Conservation (phyloP, 2,329 filamentous ascomycete species). For the Thermothelomyces thermophilus region DNA sequence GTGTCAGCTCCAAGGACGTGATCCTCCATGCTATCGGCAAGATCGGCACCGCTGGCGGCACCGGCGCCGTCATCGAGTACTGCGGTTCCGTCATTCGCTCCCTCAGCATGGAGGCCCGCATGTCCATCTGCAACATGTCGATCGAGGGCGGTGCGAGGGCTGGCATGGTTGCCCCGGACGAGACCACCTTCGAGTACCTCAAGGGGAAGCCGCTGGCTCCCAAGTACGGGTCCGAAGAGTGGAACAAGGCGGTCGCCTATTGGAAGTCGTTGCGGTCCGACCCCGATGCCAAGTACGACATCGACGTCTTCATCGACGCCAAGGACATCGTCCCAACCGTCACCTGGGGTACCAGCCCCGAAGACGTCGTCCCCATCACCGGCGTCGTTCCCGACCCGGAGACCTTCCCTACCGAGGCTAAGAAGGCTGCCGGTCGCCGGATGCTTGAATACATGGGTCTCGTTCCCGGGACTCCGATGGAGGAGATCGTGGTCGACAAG, state of each 20-base stretch:
- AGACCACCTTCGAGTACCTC: slow-evolving; percentile 91
- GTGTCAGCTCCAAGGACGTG: slow-evolving; percentile 94
- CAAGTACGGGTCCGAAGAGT: slow-evolving; percentile 74
- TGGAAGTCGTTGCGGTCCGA: slow-evolving; percentile 86
- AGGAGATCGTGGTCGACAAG: slow-evolving; percentile 90
- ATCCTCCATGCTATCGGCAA: slow-evolving; percentile 87
- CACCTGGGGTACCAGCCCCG: slow-evolving; percentile 94
- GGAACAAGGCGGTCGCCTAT: slow-evolving; percentile 81
- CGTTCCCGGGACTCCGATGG: slow-evolving; percentile 75
- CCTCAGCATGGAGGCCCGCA: slow-evolving; percentile 92
- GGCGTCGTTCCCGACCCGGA: slow-evolving; percentile 86
- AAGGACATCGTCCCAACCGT: slow-evolving; percentile 92
- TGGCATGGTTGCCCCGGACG: slow-evolving; percentile 94
- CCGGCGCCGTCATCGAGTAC: slow-evolving; percentile 92
- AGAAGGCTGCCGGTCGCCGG: slow-evolving; percentile 71
- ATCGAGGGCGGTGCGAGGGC: slow-evolving; percentile 94
- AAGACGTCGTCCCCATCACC: slow-evolving; percentile 93
- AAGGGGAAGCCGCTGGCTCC: slow-evolving; percentile 86
- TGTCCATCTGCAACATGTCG: slow-evolving; percentile 99
- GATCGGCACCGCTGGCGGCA: slow-evolving; percentile 93
- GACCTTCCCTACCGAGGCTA: slow-evolving; percentile 71
- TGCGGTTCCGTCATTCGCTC: slow-evolving; percentile 86
- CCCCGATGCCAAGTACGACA: slow-evolving; percentile 80
- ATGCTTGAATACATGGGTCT: slow-evolving; percentile 97
- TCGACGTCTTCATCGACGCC: slow-evolving; percentile 80